A percentile compares a stretch with the other conserved stretches of the same genome.
Conservation (phyloP, 345 rosid genomes). For the Sapria himalayana region DNA sequence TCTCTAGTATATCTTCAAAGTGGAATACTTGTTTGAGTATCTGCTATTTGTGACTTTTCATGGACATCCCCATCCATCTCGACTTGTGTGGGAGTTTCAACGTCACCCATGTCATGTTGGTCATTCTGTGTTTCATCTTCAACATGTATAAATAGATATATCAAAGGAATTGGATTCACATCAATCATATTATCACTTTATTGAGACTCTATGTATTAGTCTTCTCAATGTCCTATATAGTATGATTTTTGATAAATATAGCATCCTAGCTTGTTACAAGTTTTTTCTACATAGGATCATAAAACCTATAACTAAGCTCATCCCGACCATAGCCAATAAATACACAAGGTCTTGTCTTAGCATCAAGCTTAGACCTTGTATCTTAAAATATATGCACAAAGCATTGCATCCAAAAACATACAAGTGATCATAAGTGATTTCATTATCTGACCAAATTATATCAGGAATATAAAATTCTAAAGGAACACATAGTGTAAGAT, state of each 20-base stretch:
- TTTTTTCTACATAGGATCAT: background rate
- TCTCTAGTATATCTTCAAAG: background rate
- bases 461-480: background rate
- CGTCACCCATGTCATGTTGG: background rate
- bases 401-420: slow-evolving; percentile 1
- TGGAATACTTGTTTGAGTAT: background rate
- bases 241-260: background rate
- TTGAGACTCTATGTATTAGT: no score
- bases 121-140: background rate
- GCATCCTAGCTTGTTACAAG: background rate
- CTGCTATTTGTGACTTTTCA: background rate
- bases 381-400: background rate
- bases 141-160: background rate
- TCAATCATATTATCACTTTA: no score
- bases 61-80: background rate
- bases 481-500: slow-evolving; percentile 2
- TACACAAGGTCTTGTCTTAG: background rate
- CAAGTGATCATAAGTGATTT: slow-evolving; percentile 4
- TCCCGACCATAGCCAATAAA: no score
- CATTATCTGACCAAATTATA: background rate
- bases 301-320: no score
- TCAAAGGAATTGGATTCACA: no score
- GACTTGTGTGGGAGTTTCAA: no score
- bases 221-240: background rate
- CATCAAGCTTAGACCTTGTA: background rate